A percentile compares a stretch with the other conserved stretches of the same genome.
Conservation (phyloP, 495 filamentous ascomycete genomes). For the Xylaria bambusicola region DNA sequence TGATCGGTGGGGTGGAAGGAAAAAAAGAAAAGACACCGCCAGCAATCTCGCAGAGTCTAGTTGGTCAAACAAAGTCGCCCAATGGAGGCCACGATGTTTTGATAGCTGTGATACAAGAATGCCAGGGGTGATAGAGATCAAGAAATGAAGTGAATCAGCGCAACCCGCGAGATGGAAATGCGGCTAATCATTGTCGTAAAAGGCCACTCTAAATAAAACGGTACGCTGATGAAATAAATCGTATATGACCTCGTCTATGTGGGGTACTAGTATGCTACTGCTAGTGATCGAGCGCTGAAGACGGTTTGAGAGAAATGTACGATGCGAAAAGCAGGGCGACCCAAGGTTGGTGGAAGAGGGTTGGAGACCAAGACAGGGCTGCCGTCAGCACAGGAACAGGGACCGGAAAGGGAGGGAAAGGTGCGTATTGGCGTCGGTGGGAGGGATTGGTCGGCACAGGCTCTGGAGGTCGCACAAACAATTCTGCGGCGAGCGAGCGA, state of each 20-base stretch:
- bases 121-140: slow-evolving; percentile 38
- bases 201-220: slow-evolving; percentile 26
- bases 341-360: slow-evolving; percentile 21
- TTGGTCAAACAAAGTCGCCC: slow-evolving; percentile 11
- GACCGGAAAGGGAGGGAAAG: slow-evolving; percentile 20
- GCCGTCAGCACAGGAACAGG: slow-evolving; percentile 26
- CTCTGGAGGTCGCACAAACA: slow-evolving; percentile 15
- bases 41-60: slow-evolving; percentile 22
- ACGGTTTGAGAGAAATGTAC: slow-evolving; percentile 14
- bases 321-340: slow-evolving; percentile 15
- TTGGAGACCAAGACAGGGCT: slow-evolving; percentile 28
- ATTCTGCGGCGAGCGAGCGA: slow-evolving; percentile 14
- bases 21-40: slow-evolving; percentile 17
- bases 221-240: slow-evolving; percentile 14
- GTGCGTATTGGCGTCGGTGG: slow-evolving; percentile 10
- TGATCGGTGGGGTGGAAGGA: background rate
- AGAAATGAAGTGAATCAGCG: slow-evolving; percentile 50
- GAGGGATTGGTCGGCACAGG: slow-evolving; percentile 21
- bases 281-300: slow-evolving; percentile 15
- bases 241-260: slow-evolving; percentile 15
- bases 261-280: slow-evolving; percentile 5
- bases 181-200: slow-evolving; percentile 52
- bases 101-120: slow-evolving; percentile 24
- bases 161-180: slow-evolving; percentile 48
- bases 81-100: slow-evolving; percentile 24